Base-by-base conservation (phyloP, 208 protist species). In the Strigomonas galati region DNA sequence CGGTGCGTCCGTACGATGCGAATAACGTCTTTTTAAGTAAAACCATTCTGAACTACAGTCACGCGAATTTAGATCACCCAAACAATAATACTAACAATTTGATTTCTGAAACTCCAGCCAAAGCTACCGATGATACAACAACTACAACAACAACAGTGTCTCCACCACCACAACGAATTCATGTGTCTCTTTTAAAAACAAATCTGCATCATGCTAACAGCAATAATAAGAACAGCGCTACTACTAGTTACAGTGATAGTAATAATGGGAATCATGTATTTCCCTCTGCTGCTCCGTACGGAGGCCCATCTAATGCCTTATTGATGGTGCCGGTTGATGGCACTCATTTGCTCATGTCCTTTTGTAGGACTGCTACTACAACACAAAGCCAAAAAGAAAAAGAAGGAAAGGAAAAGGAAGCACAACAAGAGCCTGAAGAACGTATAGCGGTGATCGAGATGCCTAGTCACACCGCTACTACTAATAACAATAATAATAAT, bases 1-100 rank as follows among this genome's bases (percentile, higher is more conserved):
- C 35, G 31, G 58, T 62, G n/a, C n/a, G 60, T n/a, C 43, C 60
- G 1, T 64, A 37, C 32, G 37, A 55, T 46, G n/a, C 26, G 10
- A 12, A 55, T 26, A 30, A n/a, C 27, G 30, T 53, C 27, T 51
- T 64, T 53, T 32, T 64, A 2, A 64, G 37, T 23, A 64, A 40
- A 30, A 28, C 23, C 12, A 23, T 53, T 53, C 2, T 53, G 2
- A 53, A 53, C 4, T 53, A 53, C 19, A 15, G 2, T 49, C n/a
- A 24, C 19, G n/a, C 19, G 9, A 49, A 23, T 19, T 3, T 49
- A 3, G n/a, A 24, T 49, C 7, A 23, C 10, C 4, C 10, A 49
- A 49, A 49, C 44, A 19, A 49, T 12, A 19, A 2, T 49, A 19
- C 2, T 24, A 3, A 49, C 19, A 49, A 19, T 49, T 5, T 49